Conservation (phyloP, 1,139 yeast species). For the Taphrina betulina region DNA sequence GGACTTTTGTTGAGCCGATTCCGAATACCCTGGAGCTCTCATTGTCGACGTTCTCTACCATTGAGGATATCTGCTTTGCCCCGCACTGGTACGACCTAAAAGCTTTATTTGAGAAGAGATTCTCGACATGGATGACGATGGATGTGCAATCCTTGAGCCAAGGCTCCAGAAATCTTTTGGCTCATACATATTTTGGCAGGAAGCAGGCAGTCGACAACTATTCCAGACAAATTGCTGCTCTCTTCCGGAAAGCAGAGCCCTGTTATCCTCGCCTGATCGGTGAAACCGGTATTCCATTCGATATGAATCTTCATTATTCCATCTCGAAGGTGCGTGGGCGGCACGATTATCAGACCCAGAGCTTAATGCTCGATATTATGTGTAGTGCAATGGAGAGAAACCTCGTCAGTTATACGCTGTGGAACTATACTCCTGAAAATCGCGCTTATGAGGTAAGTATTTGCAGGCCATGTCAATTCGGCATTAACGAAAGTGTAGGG, state of each 20-base stretch:
- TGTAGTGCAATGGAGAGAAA: slow-evolving; percentile 73
- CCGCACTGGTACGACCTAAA: slow-evolving; percentile 59
- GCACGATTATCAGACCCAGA: slow-evolving; percentile 63
- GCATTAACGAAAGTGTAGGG: too few relatives aligned
- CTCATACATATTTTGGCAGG: slow-evolving; percentile 29
- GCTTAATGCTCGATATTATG: slow-evolving; percentile 78
- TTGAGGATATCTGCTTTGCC: slow-evolving; percentile 19
- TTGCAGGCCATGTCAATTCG: too few relatives aligned
- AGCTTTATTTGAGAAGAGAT: slow-evolving; percentile 26
- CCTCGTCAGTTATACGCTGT: slow-evolving; percentile 69
- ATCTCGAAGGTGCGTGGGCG: slow-evolving; percentile 45
- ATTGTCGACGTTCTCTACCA: neutral
- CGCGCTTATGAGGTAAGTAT: too few relatives aligned
- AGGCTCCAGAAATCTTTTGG: slow-evolving; percentile 29
- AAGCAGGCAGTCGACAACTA: slow-evolving; percentile 10
- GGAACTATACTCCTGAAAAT: slow-evolving; percentile 70
- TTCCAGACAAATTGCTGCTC: slow-evolving; percentile 17
- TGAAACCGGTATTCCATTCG: slow-evolving; percentile 95
- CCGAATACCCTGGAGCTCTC: slow-evolving; percentile 10
- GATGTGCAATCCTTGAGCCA: slow-evolving; percentile 28
- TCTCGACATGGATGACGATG: slow-evolving; percentile 14
- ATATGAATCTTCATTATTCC: slow-evolving; percentile 78
- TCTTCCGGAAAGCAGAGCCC: slow-evolving; percentile 23
- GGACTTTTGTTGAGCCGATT: slow-evolving; percentile 22
- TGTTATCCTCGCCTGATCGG: slow-evolving; percentile 61